A percentile compares a stretch with the other conserved stretches of the same genome.
Evolutionary conservation across 1,139 yeast genomes (phyloP).

Genomic region (Debaryomycetaceae sp.): DNA sequence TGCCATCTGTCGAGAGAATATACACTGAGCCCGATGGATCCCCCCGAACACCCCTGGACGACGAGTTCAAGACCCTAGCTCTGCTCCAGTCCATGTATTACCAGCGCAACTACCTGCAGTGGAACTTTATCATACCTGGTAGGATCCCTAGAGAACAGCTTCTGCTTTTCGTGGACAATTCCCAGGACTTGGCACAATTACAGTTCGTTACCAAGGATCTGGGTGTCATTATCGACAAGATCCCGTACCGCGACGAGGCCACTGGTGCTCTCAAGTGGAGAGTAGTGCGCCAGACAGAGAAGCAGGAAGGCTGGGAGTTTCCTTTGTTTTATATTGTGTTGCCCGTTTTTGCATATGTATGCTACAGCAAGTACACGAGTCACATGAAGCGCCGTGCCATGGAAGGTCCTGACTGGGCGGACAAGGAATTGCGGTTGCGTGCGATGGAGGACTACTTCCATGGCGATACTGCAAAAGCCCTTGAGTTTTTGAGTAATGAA

Average conservation of each 20-base stretch:
- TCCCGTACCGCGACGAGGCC: slow-evolving; percentile 70
- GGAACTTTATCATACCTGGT: slow-evolving; percentile 51
- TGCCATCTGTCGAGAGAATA: slow-evolving; percentile 47
- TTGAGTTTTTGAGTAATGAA: slow-evolving; percentile 43
- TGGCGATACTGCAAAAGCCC: slow-evolving; percentile 50
- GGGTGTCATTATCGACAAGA: slow-evolving; percentile 65
- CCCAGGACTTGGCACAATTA: slow-evolving; percentile 50
- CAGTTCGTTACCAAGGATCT: slow-evolving; percentile 54
- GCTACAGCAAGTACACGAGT: slow-evolving; percentile 36
- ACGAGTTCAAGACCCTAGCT: slow-evolving; percentile 65
- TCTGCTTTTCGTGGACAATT: slow-evolving; percentile 50
- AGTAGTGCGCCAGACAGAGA: slow-evolving; percentile 61
- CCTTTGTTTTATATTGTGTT: slow-evolving; percentile 68
- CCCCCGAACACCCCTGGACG: slow-evolving; percentile 59
- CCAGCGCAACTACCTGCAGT: slow-evolving; percentile 47
- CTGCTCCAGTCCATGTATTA: slow-evolving; percentile 55
- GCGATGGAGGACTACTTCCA: slow-evolving; percentile 57
- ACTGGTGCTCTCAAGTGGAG: slow-evolving; percentile 79
- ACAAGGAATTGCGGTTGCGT: slow-evolving; percentile 71
- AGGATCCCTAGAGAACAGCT: slow-evolving; percentile 40
- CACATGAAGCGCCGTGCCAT: slow-evolving; percentile 32
- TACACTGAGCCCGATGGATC: slow-evolving; percentile 75
- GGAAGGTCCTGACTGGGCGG: slow-evolving; percentile 67
- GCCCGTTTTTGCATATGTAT: slow-evolving; percentile 36
- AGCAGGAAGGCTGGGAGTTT: slow-evolving; percentile 79